Percentiles rank a stretch among this genome's conserved stretches.
These are phyloP conservation scores for Boletales sp. DNA, from an alignment of 768 basidiomycete species.

Conservation along the genomic window DNA sequence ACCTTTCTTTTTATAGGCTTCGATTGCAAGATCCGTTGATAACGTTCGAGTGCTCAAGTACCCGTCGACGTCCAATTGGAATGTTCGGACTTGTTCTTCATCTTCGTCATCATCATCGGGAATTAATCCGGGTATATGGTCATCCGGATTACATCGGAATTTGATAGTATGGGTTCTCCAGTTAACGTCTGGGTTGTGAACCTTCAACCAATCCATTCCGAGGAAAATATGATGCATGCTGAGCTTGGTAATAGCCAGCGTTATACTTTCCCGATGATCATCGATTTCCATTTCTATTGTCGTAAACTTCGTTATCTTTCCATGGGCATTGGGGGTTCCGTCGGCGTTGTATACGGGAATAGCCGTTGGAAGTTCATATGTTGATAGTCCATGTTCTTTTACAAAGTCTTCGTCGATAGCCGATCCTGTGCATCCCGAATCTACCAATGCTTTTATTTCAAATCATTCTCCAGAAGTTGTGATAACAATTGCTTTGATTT, in stretches of 20 bases:
- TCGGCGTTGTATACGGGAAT: conserved; percentile 19
- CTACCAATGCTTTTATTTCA: neutral
- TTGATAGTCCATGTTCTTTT: neutral
- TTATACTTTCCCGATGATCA: neutral
- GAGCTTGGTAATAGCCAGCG: neutral
- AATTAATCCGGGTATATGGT: no score
- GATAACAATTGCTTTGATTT: no score
- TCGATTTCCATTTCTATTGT: neutral
- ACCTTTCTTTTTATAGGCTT: no score
- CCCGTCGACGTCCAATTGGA: no score
- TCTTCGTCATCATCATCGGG: no score
- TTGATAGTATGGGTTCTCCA: no score
- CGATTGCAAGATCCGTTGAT: no score
- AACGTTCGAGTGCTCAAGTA: no score
- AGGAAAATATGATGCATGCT: neutral
- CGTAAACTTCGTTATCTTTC: conserved; percentile 5
- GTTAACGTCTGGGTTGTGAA: no score
- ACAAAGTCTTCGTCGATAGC: neutral
- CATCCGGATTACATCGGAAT: no score
- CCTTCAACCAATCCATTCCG: neutral
- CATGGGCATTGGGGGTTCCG: conserved; percentile 1
- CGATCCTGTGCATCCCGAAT: neutral
- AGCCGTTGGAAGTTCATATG: neutral
- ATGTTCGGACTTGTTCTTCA: no score
- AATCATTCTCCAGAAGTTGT: no score